These are phyloP conservation scores for Onygenales sp. DNA, from an alignment of 2,329 filamentous ascomycete species.

Conservation along the genomic window DNA sequence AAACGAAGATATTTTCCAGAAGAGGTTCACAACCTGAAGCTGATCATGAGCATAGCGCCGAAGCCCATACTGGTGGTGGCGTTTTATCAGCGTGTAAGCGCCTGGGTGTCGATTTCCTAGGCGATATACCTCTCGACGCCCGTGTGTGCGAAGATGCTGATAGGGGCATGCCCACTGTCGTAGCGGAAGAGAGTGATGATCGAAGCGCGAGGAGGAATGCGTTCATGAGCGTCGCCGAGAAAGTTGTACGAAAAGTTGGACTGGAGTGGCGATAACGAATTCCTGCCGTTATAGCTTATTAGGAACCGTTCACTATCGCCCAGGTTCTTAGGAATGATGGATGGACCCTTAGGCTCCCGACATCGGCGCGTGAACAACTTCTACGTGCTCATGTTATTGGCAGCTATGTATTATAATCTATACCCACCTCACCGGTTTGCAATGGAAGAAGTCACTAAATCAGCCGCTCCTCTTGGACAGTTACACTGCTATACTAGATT, in stretches of 20 bases:
- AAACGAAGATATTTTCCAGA: slow-evolving; percentile 64
- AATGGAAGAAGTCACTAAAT: too few species aligned
- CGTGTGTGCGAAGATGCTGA: slow-evolving; percentile 83
- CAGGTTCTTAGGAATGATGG: too few species aligned
- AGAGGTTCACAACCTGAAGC: slow-evolving; percentile 13
- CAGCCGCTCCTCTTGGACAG: too few species aligned
- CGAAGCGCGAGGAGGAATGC: slow-evolving; percentile 59
- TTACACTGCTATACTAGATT: too few species aligned
- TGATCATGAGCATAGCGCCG: slow-evolving; percentile 9
- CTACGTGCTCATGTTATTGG: too few species aligned
- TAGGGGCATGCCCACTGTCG: slow-evolving; percentile 78
- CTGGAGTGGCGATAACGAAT: slow-evolving; percentile 26
- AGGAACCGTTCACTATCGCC: neutral
- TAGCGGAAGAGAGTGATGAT: slow-evolving; percentile 58
- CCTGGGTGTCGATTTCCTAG: slow-evolving; percentile 68
- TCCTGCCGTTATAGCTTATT: neutral
- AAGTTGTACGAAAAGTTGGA: slow-evolving; percentile 37
- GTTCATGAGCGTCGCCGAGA: slow-evolving; percentile 61
- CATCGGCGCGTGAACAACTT: too few species aligned
- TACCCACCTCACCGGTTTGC: too few species aligned
- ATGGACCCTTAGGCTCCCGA: too few species aligned
- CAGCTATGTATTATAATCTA: too few species aligned
- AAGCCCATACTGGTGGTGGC: slow-evolving; percentile 41
- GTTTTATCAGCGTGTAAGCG: slow-evolving; percentile 61
- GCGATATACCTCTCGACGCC: slow-evolving; percentile 79